phyloP scores from a whole-genome alignment of 1,284 basidiomycete species.

The Ceratobasidium sp. region DNA sequence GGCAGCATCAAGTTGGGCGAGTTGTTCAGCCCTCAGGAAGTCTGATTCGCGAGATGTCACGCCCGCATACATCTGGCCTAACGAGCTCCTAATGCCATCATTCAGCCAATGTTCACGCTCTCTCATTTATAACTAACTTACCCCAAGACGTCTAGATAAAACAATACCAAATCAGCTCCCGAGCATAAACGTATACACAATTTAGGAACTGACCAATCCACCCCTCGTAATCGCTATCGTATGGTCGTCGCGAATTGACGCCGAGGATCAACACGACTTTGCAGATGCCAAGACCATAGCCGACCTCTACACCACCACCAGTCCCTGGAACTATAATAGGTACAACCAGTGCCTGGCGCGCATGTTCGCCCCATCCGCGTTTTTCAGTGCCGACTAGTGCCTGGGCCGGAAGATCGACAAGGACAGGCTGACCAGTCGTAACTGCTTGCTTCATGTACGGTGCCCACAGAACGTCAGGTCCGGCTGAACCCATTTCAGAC shows the following conservation, averaged over 20 bases:
- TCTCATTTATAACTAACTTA: neutral
- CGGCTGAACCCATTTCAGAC: neutral
- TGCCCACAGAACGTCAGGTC: neutral
- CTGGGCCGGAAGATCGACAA: neutral
- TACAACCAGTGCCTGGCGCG: slow-evolving; percentile 36
- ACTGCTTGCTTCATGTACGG: slow-evolving; percentile 17
- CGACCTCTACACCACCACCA: slow-evolving; percentile 40
- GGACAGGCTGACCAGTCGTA: slow-evolving; percentile 31
- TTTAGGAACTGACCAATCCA: slow-evolving; percentile 24
- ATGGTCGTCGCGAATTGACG: slow-evolving; percentile 43
- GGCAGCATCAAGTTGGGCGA: slow-evolving; percentile 52
- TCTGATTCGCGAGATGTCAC: slow-evolving; percentile 27
- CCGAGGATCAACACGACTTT: slow-evolving; percentile 41
- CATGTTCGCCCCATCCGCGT: slow-evolving; percentile 24
- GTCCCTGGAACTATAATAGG: slow-evolving; percentile 19
- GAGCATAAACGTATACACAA: neutral
- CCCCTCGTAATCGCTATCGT: slow-evolving; percentile 40
- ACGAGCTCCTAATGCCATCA: slow-evolving; percentile 4
- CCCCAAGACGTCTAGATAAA: slow-evolving; percentile 23
- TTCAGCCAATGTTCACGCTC: neutral
- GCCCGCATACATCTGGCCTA: slow-evolving; percentile 33
- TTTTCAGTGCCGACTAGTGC: slow-evolving; percentile 28
- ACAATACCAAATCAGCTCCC: neutral
- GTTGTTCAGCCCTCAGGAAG: slow-evolving; percentile 45
- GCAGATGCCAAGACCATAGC: slow-evolving; percentile 34